Percentiles rank a stretch among this genome's conserved stretches.
Conservation (phyloP, 164 flowering plant genomes). For the Amborella trichopoda region DNA sequence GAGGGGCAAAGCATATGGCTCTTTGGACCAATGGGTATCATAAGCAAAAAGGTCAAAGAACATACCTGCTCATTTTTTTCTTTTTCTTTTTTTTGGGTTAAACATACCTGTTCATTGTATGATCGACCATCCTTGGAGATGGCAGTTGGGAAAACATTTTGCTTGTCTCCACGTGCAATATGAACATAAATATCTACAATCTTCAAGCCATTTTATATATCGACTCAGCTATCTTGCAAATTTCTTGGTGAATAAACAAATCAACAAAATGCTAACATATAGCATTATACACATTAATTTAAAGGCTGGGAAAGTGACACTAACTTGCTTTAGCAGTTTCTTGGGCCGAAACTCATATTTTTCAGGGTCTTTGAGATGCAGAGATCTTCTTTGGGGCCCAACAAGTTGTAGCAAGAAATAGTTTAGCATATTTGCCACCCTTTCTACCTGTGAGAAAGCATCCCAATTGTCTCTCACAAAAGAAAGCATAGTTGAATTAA, state of each 20-base stretch:
- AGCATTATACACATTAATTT: background rate
- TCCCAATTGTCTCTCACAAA: too few species aligned
- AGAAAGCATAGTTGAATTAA: too few species aligned
- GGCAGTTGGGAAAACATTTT: conserved; percentile 76
- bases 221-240: background rate
- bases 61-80: too few species aligned
- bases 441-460: conserved; percentile 99
- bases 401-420: conserved; percentile 91
- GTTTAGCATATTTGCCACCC: conserved; percentile 97
- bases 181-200: conserved; percentile 89
- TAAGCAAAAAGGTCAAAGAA: too few species aligned
- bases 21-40: too few species aligned
- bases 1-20: too few species aligned
- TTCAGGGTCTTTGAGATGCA: conserved; percentile 81
- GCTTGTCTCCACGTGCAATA: conserved; percentile 78
- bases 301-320: background rate
- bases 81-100: too few species aligned
- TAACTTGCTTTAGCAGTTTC: conserved; percentile 80
- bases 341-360: conserved; percentile 95
- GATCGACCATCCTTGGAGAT: conserved; percentile 95
- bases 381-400: conserved; percentile 92
- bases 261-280: background rate
- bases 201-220: conserved; percentile 37
- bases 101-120: conserved; percentile 83
- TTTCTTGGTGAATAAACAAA: background rate